These are phyloP conservation scores for Reutealis trisperma DNA, from an alignment of 345 rosid genomes.

Conservation along the genomic window DNA sequence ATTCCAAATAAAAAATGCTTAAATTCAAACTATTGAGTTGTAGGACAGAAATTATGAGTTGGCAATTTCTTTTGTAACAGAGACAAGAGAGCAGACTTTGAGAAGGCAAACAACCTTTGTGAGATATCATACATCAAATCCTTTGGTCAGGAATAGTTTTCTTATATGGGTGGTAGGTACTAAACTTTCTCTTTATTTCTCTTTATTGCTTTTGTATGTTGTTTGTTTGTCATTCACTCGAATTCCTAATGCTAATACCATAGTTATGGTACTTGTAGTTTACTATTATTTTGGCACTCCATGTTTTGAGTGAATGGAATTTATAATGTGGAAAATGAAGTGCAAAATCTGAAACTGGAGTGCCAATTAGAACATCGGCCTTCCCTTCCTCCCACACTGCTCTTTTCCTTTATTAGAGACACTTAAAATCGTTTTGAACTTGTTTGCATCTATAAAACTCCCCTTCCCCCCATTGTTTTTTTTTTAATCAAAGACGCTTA, in stretches of 20 bases:
- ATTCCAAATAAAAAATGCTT: neutral
- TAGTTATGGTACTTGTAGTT: neutral
- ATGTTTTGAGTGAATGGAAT: neutral
- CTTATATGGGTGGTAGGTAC: slow-evolving; percentile 81
- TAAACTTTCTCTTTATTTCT: slow-evolving; percentile 15
- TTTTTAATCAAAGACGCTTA: no score
- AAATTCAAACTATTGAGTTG: neutral
- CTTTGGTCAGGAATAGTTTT: slow-evolving; percentile 54
- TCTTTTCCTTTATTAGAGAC: no score
- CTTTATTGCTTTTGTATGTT: slow-evolving; percentile 1
- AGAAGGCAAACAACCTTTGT: slow-evolving; percentile 82
- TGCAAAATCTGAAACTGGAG: neutral
- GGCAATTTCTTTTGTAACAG: slow-evolving; percentile 41
- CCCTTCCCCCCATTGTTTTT: no score
- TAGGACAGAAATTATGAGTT: slow-evolving; percentile 11
- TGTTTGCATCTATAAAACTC: no score
- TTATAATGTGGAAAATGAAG: neutral
- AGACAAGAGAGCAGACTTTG: slow-evolving; percentile 47
- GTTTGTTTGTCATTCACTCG: neutral
- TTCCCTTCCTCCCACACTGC: no score
- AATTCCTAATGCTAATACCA: neutral
- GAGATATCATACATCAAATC: slow-evolving; percentile 60
- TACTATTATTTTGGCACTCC: neutral
- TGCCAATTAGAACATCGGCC: neutral
- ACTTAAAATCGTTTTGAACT: no score